A percentile compares a stretch with the other conserved stretches of the same genome.
Evolutionary conservation across 2,329 filamentous ascomycete species (phyloP).

Genomic region (Penicillium sp.): DNA sequence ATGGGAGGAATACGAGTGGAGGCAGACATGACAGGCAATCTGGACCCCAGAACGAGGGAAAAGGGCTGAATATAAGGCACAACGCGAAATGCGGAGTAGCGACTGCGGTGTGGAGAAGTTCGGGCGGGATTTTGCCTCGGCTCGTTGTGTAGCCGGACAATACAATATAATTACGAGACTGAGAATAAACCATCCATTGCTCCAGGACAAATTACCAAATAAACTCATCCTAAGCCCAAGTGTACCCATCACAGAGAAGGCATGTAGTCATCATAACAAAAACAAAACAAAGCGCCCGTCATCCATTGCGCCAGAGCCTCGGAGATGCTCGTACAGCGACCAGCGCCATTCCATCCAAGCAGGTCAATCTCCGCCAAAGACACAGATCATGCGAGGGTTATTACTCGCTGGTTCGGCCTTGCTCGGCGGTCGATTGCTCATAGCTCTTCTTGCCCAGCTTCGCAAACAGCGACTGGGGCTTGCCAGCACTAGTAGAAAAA

Average conservation of each 20-base stretch:
- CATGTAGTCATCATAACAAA: no score
- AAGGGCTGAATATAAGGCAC: conserved; percentile 17
- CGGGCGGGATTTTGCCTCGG: conserved; percentile 28
- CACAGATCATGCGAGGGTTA: background rate
- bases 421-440: conserved; percentile 33
- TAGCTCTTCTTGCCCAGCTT: conserved; percentile 44
- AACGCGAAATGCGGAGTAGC: conserved; percentile 23
- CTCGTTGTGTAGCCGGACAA: conserved; percentile 5
- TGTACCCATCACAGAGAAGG: no score
- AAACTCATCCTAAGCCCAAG: no score
- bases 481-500: conserved; percentile 28
- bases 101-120: conserved; percentile 25
- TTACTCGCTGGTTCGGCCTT: conserved; percentile 15
- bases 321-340: no score
- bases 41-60: conserved; percentile 1
- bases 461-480: conserved; percentile 44
- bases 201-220: no score
- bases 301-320: no score
- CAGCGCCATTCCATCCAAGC: no score
- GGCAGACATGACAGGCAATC: conserved; percentile 43
- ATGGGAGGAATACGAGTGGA: conserved; percentile 53
- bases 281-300: no score
- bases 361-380: background rate
- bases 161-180: no score
- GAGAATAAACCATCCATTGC: no score